Percentiles rank a stretch among this genome's conserved stretches.
Evolutionary conservation across 352 stramenopile species (phyloP).

Genomic region (Pythium guiyangense): DNA sequence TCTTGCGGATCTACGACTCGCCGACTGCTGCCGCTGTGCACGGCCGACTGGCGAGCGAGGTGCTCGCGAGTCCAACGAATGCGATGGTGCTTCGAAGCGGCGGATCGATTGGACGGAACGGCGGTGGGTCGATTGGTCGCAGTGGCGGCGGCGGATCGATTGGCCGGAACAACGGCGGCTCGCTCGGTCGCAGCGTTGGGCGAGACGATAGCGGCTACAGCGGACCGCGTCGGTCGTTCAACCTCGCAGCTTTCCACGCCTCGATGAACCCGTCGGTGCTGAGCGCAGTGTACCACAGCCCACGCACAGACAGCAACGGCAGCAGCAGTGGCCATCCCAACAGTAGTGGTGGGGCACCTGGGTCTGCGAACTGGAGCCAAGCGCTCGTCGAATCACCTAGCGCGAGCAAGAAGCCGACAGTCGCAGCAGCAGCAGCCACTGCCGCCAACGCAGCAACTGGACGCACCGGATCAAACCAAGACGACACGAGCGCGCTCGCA

Average conservation of each 20-base stretch:
- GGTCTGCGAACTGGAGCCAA: slow-evolving; percentile 35
- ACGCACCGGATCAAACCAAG: slow-evolving; percentile 8
- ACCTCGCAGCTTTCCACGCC: slow-evolving; percentile 52
- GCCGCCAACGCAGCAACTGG: slow-evolving; percentile 1
- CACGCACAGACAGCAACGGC: slow-evolving; percentile 18
- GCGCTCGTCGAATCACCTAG: slow-evolving; percentile 20
- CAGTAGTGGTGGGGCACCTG: background rate
- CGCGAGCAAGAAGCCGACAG: background rate
- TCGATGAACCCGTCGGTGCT: slow-evolving; percentile 7
- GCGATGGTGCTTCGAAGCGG: background rate
- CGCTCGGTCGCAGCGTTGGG: slow-evolving; percentile 9
- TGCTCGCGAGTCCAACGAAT: slow-evolving; percentile 11
- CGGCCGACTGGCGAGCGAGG: slow-evolving; percentile 14
- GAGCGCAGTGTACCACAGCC: slow-evolving; percentile 10
- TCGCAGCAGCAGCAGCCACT: background rate
- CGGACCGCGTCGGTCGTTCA: slow-evolving; percentile 31
- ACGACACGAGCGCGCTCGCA: slow-evolving; percentile 15
- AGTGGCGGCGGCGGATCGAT: background rate
- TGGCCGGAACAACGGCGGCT: background rate
- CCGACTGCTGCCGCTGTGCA: slow-evolving; percentile 34
- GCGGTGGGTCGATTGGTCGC: background rate
- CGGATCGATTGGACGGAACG: background rate
- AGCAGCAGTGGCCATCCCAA: slow-evolving; percentile 1
- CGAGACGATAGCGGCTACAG: slow-evolving; percentile 29
- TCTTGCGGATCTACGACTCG: slow-evolving; percentile 70